phyloP scores from a whole-genome alignment of 768 basidiomycete genomes.

The Psilocybe tampanensis region DNA sequence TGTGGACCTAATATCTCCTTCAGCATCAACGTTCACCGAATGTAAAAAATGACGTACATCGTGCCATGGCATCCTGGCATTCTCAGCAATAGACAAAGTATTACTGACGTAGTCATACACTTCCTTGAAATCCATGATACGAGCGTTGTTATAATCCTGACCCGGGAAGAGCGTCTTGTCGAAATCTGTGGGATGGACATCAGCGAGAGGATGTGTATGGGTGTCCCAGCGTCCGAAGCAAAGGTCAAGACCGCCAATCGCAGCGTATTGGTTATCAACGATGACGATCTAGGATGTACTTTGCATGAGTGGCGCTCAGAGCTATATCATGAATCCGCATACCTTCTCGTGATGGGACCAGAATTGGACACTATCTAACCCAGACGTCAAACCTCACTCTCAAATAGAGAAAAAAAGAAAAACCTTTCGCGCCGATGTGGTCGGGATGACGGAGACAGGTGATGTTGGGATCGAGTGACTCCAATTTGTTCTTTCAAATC shows the following conservation, averaged over 20 bases:
- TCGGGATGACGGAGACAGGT: conserved; percentile 89
- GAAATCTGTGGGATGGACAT: conserved; percentile 90
- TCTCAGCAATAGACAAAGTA: conserved; percentile 66
- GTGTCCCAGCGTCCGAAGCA: conserved; percentile 99
- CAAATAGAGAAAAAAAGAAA: neutral
- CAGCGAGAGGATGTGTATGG: conserved; percentile 85
- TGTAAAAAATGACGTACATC: conserved; percentile 59
- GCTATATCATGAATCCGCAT: neutral
- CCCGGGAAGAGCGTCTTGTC: conserved; percentile 86
- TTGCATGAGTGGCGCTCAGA: no score
- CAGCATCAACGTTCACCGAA: neutral
- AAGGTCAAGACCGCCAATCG: conserved; percentile 92
- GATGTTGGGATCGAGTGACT: conserved; percentile 86
- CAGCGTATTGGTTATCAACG: conserved; percentile 84
- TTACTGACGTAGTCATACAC: conserved; percentile 80
- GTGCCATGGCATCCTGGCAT: conserved; percentile 91
- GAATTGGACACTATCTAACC: conserved; percentile 72
- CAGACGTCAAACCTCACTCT: neutral
- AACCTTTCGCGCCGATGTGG: conserved; percentile 81
- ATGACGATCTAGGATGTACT: conserved; percentile 56
- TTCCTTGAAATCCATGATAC: conserved; percentile 81
- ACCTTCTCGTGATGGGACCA: conserved; percentile 94
- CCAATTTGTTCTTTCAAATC: conserved; percentile 60
- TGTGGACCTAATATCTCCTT: conserved; percentile 59
- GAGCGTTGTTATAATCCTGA: conserved; percentile 92